phyloP scores from a whole-genome alignment of 2,329 filamentous ascomycete genomes.

The Chrysosporium queenslandicum region DNA sequence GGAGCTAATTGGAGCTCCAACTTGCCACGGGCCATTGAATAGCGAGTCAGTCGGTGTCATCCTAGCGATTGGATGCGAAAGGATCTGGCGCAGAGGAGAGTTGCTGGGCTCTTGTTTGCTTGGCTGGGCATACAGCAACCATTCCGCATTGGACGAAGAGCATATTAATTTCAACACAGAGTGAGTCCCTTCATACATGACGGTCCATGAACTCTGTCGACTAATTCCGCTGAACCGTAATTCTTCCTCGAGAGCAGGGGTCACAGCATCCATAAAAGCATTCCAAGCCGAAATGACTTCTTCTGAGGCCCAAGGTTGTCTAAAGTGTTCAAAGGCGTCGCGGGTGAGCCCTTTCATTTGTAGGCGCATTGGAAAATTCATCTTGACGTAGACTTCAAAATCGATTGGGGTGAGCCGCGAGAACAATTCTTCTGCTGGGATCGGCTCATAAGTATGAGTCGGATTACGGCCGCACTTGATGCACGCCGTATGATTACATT shows the following conservation, averaged over 20 bases:
- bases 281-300: conserved; percentile 13
- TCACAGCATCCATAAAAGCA: conserved; percentile 7
- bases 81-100: conserved; percentile 34
- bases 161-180: conserved; percentile 36
- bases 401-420: conserved; percentile 32
- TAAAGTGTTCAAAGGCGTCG: conserved; percentile 20
- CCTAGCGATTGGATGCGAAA: conserved; percentile 40
- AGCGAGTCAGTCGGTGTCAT: conserved; percentile 34
- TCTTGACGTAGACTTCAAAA: conserved; percentile 39
- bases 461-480: conserved; percentile 47
- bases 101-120: conserved; percentile 29
- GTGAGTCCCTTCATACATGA: conserved; percentile 32
- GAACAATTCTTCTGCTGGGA: conserved; percentile 24
- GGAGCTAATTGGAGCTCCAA: conserved; percentile 35
- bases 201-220: conserved; percentile 34
- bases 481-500: conserved; percentile 49
- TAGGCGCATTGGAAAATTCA: conserved; percentile 36
- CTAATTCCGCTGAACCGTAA: conserved; percentile 28
- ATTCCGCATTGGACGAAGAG: conserved; percentile 28
- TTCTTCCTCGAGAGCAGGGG: conserved; percentile 24
- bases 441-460: conserved; percentile 35
- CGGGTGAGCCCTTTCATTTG: conserved; percentile 25
- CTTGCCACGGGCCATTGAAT: conserved; percentile 37
- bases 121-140: conserved; percentile 43
- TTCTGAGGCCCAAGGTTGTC: neutral